A percentile compares a stretch with the other conserved stretches of the same genome.
phyloP scores from a whole-genome alignment of 2,329 filamentous ascomycete genomes.

The Penicillium aurantiogriseum region DNA sequence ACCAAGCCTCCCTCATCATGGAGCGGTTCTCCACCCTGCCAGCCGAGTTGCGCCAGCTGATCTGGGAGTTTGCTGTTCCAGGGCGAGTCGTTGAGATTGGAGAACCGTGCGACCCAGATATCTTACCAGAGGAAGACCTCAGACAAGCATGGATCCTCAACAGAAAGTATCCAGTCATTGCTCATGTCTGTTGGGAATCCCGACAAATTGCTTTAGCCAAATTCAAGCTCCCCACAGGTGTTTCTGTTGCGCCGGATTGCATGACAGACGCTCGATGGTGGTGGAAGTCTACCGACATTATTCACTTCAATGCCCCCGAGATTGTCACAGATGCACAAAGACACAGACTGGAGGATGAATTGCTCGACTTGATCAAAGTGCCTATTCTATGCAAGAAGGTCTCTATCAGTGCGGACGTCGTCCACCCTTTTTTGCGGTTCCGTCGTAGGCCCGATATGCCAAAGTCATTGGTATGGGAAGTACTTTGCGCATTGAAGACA shows the following conservation, averaged over 20 bases:
- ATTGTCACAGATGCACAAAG: neutral
- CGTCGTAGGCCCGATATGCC: neutral
- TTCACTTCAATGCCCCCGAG: conserved; percentile 2
- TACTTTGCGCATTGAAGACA: neutral
- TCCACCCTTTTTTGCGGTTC: conserved; percentile 7
- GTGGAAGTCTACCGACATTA: neutral
- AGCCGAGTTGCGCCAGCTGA: neutral
- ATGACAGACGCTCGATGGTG: neutral
- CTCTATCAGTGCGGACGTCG: conserved; percentile 2
- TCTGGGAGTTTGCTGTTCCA: conserved; percentile 1
- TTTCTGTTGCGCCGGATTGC: neutral
- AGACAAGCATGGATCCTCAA: neutral
- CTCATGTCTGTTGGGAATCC: conserved; percentile 1
- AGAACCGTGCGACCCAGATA: conserved; percentile 1
- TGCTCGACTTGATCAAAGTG: neutral
- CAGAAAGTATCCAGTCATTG: neutral
- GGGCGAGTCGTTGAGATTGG: conserved; percentile 2
- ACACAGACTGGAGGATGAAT: neutral
- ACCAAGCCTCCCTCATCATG: neutral
- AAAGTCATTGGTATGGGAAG: neutral
- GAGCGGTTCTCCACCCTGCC: neutral
- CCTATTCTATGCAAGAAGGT: neutral
- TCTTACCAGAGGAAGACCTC: conserved; percentile 3
- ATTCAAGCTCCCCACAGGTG: neutral
- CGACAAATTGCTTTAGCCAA: neutral